Evolutionary conservation across 2,329 filamentous ascomycete species (phyloP).

Genomic region (Capronia coronata): DNA sequence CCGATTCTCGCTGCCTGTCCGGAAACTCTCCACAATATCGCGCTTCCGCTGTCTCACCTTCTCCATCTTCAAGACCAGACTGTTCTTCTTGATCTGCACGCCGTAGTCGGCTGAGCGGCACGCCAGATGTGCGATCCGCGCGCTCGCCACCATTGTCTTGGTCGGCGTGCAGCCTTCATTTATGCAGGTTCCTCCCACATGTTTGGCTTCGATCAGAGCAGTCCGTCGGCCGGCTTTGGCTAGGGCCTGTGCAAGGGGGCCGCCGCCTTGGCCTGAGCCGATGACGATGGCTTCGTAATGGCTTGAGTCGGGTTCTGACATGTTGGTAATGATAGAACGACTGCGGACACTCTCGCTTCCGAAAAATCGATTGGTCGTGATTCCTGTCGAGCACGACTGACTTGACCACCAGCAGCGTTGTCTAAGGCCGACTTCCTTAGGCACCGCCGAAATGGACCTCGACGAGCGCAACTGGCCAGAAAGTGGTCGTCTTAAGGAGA

Average conservation of each 20-base stretch:
- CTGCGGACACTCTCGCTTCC: too few species aligned
- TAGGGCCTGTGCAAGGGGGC: slow-evolving; percentile 46
- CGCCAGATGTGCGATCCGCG: slow-evolving; percentile 44
- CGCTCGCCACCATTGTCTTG: slow-evolving; percentile 52
- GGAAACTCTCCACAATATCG: slow-evolving; percentile 48
- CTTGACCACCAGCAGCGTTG: too few species aligned
- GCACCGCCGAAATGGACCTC: too few species aligned
- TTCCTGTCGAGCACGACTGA: too few species aligned
- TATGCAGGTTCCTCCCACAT: slow-evolving; percentile 49
- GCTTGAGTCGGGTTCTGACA: slow-evolving; percentile 18
- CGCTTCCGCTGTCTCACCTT: slow-evolving; percentile 49
- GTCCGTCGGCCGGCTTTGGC: slow-evolving; percentile 42
- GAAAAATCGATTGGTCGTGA: too few species aligned
- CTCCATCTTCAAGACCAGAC: slow-evolving; percentile 43
- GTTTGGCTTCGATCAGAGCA: slow-evolving; percentile 44
- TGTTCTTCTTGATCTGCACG: slow-evolving; percentile 32
- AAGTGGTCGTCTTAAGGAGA: too few species aligned
- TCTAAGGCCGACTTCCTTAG: too few species aligned
- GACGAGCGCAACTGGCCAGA: too few species aligned
- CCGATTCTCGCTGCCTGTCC: slow-evolving; percentile 43
- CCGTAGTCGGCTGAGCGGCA: slow-evolving; percentile 43
- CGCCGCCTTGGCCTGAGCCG: slow-evolving; percentile 50
- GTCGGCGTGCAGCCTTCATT: slow-evolving; percentile 54
- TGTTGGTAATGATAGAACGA: not conserved
- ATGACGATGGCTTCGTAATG: slow-evolving; percentile 44